A percentile compares a stretch with the other conserved stretches of the same genome.
These are phyloP conservation scores for Hagleromyces aurorensis DNA, from an alignment of 805 yeast genomes.

Conservation along the genomic window DNA sequence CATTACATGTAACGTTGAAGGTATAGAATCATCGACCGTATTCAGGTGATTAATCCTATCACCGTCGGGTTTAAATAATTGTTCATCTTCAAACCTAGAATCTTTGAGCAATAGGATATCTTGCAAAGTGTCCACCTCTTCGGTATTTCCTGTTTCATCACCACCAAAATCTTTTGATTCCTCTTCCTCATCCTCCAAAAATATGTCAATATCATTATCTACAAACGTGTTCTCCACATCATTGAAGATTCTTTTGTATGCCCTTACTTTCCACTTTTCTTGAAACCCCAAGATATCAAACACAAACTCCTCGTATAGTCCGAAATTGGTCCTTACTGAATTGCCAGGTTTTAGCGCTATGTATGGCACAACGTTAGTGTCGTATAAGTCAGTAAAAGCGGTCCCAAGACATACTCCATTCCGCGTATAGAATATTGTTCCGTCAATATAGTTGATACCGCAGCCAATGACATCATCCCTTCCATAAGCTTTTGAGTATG, in stretches of 20 bases:
- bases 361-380: conserved; percentile 39
- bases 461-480: conserved; percentile 68
- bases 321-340: conserved; percentile 32
- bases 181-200: conserved; percentile 9
- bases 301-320: conserved; percentile 44
- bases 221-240: conserved; percentile 8
- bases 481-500: conserved; percentile 34
- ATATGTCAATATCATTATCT: conserved; percentile 8
- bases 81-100: conserved; percentile 16
- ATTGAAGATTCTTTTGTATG: conserved; percentile 27
- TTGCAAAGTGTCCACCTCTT: conserved; percentile 10
- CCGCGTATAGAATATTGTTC: conserved; percentile 65
- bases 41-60: conserved; percentile 18
- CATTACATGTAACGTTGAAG: conserved; percentile 22
- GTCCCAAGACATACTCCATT: conserved; percentile 63
- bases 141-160: conserved; percentile 24
- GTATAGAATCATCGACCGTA: conserved; percentile 23
- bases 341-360: conserved; percentile 35
- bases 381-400: conserved; percentile 42
- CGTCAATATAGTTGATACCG: conserved; percentile 64
- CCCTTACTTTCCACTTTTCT: conserved; percentile 35
- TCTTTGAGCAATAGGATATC: conserved; percentile 14
- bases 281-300: conserved; percentile 55
- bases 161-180: conserved; percentile 26
- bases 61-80: conserved; percentile 18